These are phyloP conservation scores for Wickerhamomyces alni DNA, from an alignment of 805 yeast species.

Conservation along the genomic window DNA sequence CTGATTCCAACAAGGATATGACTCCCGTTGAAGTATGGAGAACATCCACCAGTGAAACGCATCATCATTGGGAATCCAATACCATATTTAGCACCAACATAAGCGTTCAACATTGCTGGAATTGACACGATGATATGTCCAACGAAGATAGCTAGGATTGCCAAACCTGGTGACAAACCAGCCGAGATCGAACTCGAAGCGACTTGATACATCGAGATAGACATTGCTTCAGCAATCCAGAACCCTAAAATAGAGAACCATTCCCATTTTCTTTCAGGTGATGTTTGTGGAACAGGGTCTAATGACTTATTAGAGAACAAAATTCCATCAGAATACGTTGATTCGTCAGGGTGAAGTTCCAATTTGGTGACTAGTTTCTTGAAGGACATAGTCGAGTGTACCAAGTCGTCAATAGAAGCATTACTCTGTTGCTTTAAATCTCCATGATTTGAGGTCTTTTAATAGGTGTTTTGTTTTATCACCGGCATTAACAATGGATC, in stretches of 20 bases:
- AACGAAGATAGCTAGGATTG: conserved; percentile 20
- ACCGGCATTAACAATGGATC: no score
- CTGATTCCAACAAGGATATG: conserved; percentile 26
- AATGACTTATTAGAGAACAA: conserved; percentile 57
- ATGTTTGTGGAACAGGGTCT: conserved; percentile 54
- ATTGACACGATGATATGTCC: conserved; percentile 24
- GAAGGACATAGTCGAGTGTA: no score
- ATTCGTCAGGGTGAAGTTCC: conserved; percentile 15
- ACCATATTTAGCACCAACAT: conserved; percentile 28
- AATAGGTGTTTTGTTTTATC: no score
- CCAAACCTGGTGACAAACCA: conserved; percentile 57
- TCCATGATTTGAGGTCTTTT: no score
- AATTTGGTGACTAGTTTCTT: background rate
- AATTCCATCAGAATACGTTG: conserved; percentile 18
- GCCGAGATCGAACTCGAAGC: conserved; percentile 65
- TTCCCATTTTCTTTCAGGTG: conserved; percentile 65
- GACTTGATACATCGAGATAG: conserved; percentile 74
- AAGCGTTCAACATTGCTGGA: conserved; percentile 18
- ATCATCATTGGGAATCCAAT: conserved; percentile 30
- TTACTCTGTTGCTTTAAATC: no score
- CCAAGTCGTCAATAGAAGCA: no score
- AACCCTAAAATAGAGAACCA: conserved; percentile 37
- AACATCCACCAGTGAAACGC: conserved; percentile 30
- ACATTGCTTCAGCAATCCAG: conserved; percentile 79
- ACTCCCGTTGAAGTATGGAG: conserved; percentile 28